Evolutionary conservation across 176 grass and related monocot species (phyloP), one percentile per base, ranked within the genome.

Genomic region (Saccharum officinarum): DNA sequence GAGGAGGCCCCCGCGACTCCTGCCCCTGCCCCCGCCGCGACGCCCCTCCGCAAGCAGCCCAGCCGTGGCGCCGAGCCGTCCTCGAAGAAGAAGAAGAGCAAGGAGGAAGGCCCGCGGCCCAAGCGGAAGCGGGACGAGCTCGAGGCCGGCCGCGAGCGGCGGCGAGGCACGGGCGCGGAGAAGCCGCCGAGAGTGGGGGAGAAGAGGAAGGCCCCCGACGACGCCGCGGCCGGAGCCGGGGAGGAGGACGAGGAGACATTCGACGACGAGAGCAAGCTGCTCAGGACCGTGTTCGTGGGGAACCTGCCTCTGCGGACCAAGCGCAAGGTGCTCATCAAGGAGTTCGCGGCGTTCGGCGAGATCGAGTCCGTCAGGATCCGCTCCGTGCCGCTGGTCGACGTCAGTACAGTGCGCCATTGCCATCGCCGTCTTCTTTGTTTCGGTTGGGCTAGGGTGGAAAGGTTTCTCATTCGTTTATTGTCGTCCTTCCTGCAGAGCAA

Each of bases 201-300:
- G 61, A 99, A 96, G 93, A 92, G 93, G 87, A 96, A 96, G 82
- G 86, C 86, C 57, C 89, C 85, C 1, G 84, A 94, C 50, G 81
- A 89, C 5, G 85, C 76, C 3, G 83, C 82, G 4, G n/a, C 12
- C 3, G 82, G 60, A 6, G 39, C 33, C 1, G 90, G 20, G 68
- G 79, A 80, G 22, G 90, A 90, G 17, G 92, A 83, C 0, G 84
- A 89, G 1, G 93, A 91, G 16, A 28, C 28, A 28, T 98, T 94
- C 28, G 96, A 94, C 60, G 93, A 99, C 46, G 93, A 96, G 81
- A 79, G 74, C 78, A 99, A 99, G 84, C 82, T 99, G 49, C 60
- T 94, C 30, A 86, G 93, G 83, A 99, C 97, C 38, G 84, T 99
- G 13, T 99, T 99, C 87, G 97, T 96, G 20, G 97, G 97, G 3